These are phyloP conservation scores for Kappamyces sp. DNA, from an alignment of 192 early-diverging fungal genomes.

Conservation along the genomic window DNA sequence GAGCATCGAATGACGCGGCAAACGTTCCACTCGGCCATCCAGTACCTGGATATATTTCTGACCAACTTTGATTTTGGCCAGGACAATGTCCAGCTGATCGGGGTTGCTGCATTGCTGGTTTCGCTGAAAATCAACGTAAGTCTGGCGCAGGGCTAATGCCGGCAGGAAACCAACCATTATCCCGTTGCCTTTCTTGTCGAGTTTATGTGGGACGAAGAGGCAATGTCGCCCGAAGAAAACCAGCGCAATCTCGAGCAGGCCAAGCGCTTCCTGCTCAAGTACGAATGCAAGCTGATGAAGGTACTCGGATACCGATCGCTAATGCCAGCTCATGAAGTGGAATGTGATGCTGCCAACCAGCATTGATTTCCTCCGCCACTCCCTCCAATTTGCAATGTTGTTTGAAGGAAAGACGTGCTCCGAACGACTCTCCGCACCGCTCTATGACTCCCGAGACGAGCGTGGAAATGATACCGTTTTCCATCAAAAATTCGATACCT, in stretches of 20 bases:
- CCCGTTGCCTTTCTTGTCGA: constrained; percentile 7
- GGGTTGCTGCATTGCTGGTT: background rate
- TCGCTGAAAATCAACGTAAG: constrained; percentile 8
- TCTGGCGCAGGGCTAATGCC: background rate
- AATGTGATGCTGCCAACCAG: constrained; percentile 9
- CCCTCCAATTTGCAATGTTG: constrained; percentile 8
- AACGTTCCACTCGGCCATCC: constrained; percentile 12
- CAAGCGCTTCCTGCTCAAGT: constrained; percentile 6
- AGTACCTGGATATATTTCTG: constrained; percentile 9
- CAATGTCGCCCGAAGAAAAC: background rate
- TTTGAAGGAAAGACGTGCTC: background rate
- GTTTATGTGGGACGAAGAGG: constrained; percentile 8
- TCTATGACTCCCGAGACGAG: background rate
- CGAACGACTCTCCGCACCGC: background rate
- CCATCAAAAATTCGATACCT: constrained; percentile 6
- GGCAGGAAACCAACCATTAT: background rate
- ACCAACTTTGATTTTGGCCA: background rate
- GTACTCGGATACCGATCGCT: background rate
- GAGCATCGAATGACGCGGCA: constrained; percentile 9
- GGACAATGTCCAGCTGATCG: background rate
- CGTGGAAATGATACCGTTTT: constrained; percentile 6
- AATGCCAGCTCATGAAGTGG: background rate
- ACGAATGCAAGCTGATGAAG: constrained; percentile 13
- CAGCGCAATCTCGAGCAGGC: background rate
- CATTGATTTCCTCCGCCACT: constrained; percentile 5